Conservation (phyloP, 2,329 filamentous ascomycete genomes). For the Apiospora pterosperma region DNA sequence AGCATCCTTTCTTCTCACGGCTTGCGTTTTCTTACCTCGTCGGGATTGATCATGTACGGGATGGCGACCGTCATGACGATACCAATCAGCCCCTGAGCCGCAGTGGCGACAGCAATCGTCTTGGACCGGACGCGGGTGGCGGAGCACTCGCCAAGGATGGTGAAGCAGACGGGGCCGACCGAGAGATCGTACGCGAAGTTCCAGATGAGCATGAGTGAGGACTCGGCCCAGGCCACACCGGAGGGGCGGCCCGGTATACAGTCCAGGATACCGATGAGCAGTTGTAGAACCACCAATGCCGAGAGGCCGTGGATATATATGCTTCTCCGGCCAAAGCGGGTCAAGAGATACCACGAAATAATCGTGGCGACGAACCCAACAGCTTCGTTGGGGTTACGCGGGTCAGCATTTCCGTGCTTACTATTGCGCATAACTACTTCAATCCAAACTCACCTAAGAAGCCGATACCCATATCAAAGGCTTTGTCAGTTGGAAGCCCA, state of each 20-base stretch:
- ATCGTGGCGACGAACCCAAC: slow-evolving; percentile 53
- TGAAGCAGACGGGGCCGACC: slow-evolving; percentile 45
- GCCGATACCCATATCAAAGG: slow-evolving; percentile 55
- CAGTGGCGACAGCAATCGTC: slow-evolving; percentile 42
- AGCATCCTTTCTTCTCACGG: neutral
- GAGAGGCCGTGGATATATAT: slow-evolving; percentile 47
- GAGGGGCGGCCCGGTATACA: slow-evolving; percentile 38
- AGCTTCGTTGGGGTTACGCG: slow-evolving; percentile 14
- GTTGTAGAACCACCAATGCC: slow-evolving; percentile 39
- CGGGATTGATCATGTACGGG: slow-evolving; percentile 41
- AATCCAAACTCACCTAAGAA: slow-evolving; percentile 32
- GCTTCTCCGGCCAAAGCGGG: slow-evolving; percentile 46
- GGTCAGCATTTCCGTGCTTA: neutral
- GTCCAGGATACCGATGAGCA: slow-evolving; percentile 45
- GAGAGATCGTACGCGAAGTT: slow-evolving; percentile 51
- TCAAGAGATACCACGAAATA: slow-evolving; percentile 49
- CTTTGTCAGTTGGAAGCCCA: slow-evolving; percentile 43
- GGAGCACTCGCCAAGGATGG: slow-evolving; percentile 52
- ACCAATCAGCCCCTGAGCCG: slow-evolving; percentile 36
- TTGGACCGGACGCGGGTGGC: slow-evolving; percentile 42
- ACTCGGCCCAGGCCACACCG: slow-evolving; percentile 43
- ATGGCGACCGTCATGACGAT: slow-evolving; percentile 41
- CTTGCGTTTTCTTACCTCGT: slow-evolving; percentile 18
- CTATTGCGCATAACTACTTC: neutral
- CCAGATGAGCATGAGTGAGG: slow-evolving; percentile 47